Evolutionary conservation across 805 yeast species (phyloP), one percentile per base, ranked within the genome.

Genomic region (Saccharomyces eubayanus): DNA sequence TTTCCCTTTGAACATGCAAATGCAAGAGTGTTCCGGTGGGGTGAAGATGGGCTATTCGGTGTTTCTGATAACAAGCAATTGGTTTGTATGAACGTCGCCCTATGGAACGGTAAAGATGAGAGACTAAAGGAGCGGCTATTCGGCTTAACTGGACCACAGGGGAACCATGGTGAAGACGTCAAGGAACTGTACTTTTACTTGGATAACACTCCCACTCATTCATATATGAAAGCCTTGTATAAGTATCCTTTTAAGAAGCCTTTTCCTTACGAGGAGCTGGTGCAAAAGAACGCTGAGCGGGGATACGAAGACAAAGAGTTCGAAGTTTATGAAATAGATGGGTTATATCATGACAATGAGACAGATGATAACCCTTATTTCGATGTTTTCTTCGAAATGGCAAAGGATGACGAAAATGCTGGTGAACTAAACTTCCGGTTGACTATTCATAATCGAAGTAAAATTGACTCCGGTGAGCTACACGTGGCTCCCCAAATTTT

Each of bases 81-180:
- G 59, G 73, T 88, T 31, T 85, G 92, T 67, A 70, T 88, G 62
- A 79, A 87, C 16, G 74, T 91, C 74, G 96, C 91, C 1, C 76
- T 91, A 56, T 90, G 97, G 97, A 90, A 90, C 73, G 96, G 87
- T 59, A 76, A 88, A 60, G 97, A 90, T 70, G 83, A 80, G 46
- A 80, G 89, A 60, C 76, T 90, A 69, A 90, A 90, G 70, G 97
- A 90, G 67, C 84, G 89, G 59, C 75, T 87, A 58, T 90, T 84
- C 69, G 97, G 97, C 1, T 78, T 90, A 45, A 89, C 96, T 28
- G 95, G 95, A 49, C 89, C 89, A 6, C 92, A 90, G 68, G 97
- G 97, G 10, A 91, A 91, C 68, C 97, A 90, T 69, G 97, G 97
- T 53, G 97, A 90, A 68, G 97, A 90, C 67, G 96, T 89, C 55